Conservation (phyloP, 192 early-diverging fungal species). For the Coemansia sp. region DNA sequence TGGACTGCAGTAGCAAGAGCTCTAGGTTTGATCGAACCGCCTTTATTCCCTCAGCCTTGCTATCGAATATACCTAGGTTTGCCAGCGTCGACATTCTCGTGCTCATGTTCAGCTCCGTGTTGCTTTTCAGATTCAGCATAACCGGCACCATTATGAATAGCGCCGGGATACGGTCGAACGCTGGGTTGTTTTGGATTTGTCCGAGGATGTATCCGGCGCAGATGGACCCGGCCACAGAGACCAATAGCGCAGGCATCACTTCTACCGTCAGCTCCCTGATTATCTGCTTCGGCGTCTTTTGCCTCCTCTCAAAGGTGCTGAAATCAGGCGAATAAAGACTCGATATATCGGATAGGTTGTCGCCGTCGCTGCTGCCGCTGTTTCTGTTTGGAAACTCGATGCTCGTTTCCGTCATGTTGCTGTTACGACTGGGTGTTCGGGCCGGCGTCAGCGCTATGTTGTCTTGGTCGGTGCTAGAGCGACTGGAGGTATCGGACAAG, state of each 20-base stretch:
- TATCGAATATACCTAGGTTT: slow-evolving; percentile 67
- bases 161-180: slow-evolving; percentile 66
- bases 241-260: slow-evolving; percentile 63
- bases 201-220: slow-evolving; percentile 71
- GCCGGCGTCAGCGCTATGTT: slow-evolving; percentile 2
- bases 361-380: slow-evolving; percentile 9
- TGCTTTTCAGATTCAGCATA: slow-evolving; percentile 85
- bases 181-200: slow-evolving; percentile 62
- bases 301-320: slow-evolving; percentile 1
- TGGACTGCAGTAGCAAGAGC: slow-evolving; percentile 70
- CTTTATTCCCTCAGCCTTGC: slow-evolving; percentile 45
- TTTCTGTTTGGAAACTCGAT: not conserved
- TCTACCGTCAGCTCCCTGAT: slow-evolving; percentile 45
- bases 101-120: slow-evolving; percentile 87
- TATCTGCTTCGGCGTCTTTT: slow-evolving; percentile 18
- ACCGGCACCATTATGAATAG: slow-evolving; percentile 85
- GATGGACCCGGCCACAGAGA: slow-evolving; percentile 68
- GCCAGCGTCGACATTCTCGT: slow-evolving; percentile 76
- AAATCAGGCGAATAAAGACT: not conserved
- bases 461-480: not conserved
- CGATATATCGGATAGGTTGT: not conserved
- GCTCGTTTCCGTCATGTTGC: not conserved
- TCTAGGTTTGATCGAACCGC: slow-evolving; percentile 72
- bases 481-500: not conserved
- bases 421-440: not conserved